phyloP scores from a whole-genome alignment of 805 yeast genomes.

The Candida fluviatilis region DNA sequence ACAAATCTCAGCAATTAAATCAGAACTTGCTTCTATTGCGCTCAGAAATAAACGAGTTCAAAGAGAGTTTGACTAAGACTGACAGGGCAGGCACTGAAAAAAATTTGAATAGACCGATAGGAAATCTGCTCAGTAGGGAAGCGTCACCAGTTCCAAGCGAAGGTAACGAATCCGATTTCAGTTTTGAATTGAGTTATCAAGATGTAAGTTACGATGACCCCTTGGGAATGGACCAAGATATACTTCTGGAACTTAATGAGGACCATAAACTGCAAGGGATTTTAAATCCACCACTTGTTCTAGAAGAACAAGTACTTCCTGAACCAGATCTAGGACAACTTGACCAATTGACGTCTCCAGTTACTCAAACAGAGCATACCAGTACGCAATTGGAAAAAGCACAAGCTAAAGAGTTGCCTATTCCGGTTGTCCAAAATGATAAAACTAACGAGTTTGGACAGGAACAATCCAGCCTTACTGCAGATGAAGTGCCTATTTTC shows the following conservation, averaged over 20 bases:
- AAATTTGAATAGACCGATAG: constrained; percentile 1
- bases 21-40: constrained; percentile 39
- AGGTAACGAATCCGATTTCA: constrained; percentile 20
- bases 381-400: too few species aligned
- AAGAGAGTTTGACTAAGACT: constrained; percentile 32
- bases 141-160: constrained; percentile 2
- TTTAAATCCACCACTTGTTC: too few species aligned
- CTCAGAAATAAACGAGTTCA: constrained; percentile 41
- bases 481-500: too few species aligned
- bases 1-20: constrained; percentile 32
- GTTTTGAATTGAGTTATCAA: constrained; percentile 37
- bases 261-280: neutral
- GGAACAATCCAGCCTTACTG: too few species aligned
- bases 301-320: too few species aligned
- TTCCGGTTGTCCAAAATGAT: too few species aligned
- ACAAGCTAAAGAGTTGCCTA: too few species aligned
- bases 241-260: constrained; percentile 12
- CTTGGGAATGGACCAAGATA: constrained; percentile 31
- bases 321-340: too few species aligned
- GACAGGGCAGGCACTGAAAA: constrained; percentile 11
- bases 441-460: too few species aligned
- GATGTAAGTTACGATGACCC: constrained; percentile 38
- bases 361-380: too few species aligned
- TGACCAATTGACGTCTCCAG: too few species aligned
- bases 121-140: neutral